These are phyloP conservation scores for Coniochaeta sp. DNA, from an alignment of 2,329 filamentous ascomycete genomes.

Conservation along the genomic window DNA sequence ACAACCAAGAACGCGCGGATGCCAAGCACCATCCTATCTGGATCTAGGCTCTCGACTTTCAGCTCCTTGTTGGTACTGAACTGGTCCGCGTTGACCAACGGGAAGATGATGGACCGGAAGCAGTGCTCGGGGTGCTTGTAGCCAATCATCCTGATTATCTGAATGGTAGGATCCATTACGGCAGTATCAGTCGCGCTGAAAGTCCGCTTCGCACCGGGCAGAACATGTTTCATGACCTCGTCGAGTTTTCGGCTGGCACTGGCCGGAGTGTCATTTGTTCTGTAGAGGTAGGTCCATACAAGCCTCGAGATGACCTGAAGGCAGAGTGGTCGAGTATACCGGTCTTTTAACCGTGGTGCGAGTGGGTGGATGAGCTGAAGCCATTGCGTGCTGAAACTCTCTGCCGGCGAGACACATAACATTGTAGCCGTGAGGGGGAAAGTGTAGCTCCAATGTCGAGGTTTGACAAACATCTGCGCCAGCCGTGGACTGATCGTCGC, in stretches of 20 bases:
- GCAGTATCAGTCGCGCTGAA: conserved; percentile 75
- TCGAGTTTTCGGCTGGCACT: conserved; percentile 74
- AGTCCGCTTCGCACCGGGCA: conserved; percentile 73
- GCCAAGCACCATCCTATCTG: conserved; percentile 94
- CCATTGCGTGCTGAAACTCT: conserved; percentile 83
- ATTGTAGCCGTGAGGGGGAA: conserved; percentile 85
- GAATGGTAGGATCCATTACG: conserved; percentile 85
- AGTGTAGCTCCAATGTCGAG: conserved; percentile 82
- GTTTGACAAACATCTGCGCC: conserved; percentile 80
- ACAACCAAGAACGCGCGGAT: conserved; percentile 91
- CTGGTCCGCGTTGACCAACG: conserved; percentile 86
- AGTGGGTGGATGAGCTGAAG: conserved; percentile 70
- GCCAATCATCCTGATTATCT: conserved; percentile 89
- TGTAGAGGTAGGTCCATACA: conserved; percentile 91
- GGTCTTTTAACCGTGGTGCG: conserved; percentile 78
- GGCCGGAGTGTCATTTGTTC: conserved; percentile 64
- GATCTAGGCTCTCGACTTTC: conserved; percentile 86
- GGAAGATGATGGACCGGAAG: conserved; percentile 89
- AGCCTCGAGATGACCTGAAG: conserved; percentile 85
- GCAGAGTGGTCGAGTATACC: conserved; percentile 67
- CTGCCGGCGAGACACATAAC: conserved; percentile 79
- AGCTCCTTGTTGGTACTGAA: conserved; percentile 70
- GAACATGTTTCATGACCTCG: conserved; percentile 76
- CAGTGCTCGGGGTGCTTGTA: conserved; percentile 92
- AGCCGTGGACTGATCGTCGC: conserved; percentile 71